These are phyloP conservation scores for Nadsonia starkeyi-henricii DNA, from an alignment of 1,139 yeast species.

Conservation along the genomic window DNA sequence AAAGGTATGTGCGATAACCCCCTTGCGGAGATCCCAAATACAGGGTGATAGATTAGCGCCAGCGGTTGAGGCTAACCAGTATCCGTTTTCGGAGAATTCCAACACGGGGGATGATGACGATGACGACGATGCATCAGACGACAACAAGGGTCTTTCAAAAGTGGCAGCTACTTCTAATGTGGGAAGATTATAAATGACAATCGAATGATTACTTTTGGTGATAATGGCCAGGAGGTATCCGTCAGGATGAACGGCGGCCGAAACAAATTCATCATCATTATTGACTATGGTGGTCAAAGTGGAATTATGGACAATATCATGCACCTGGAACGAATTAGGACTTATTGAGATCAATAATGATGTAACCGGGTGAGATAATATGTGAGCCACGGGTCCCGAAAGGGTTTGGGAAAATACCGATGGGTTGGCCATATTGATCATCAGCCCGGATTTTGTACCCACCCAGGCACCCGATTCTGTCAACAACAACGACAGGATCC, in stretches of 20 bases:
- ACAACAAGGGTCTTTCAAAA: background rate
- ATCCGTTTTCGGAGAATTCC: background rate
- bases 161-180: background rate
- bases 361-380: too few species aligned
- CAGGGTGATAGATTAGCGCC: background rate
- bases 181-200: background rate
- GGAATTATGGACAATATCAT: background rate
- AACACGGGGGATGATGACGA: background rate
- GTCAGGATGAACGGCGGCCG: background rate
- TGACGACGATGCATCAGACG: background rate
- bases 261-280: background rate
- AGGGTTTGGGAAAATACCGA: too few species aligned
- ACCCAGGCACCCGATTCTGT: background rate
- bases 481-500: background rate
- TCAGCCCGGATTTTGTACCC: background rate
- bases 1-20: background rate
- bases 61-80: background rate
- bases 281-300: background rate
- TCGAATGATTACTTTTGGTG: background rate
- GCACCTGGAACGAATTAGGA: background rate
- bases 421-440: too few species aligned
- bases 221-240: background rate
- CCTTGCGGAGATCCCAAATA: background rate
- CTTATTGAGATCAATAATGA: background rate
- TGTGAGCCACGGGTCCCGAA: too few species aligned